Percentiles rank a stretch among this genome's conserved stretches.
phyloP scores from a whole-genome alignment of 805 yeast species.

The Myxozyma neotropica region DNA sequence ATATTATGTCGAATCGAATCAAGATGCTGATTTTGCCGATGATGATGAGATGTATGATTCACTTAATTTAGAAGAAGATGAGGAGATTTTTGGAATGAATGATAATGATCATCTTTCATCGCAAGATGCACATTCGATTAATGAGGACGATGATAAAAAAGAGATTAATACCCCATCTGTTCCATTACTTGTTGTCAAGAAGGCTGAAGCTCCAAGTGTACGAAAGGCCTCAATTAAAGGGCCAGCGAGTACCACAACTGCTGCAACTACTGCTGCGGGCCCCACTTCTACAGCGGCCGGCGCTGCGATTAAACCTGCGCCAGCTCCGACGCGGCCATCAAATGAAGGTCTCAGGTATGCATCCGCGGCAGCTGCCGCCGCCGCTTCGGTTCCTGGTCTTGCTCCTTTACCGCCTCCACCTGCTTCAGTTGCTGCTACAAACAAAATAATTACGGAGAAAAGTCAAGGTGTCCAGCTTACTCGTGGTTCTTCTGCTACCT shows the following conservation, averaged over 20 bases:
- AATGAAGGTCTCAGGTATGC: constrained; percentile 55
- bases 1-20: constrained; percentile 91
- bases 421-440: constrained; percentile 15
- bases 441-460: constrained; percentile 29
- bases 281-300: neutral
- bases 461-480: constrained; percentile 18
- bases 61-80: constrained; percentile 65
- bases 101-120: constrained; percentile 33
- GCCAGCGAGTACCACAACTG: constrained; percentile 33
- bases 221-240: constrained; percentile 27
- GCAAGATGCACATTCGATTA: constrained; percentile 26
- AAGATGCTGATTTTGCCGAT: constrained; percentile 89
- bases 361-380: constrained; percentile 41
- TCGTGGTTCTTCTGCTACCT: constrained; percentile 7
- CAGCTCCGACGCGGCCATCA: constrained; percentile 55
- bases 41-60: constrained; percentile 92
- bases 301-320: constrained; percentile 51
- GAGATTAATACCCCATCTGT: constrained; percentile 17
- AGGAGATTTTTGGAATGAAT: constrained; percentile 47
- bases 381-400: constrained; percentile 34
- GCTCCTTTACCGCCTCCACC: constrained; percentile 36
- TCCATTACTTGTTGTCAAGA: constrained; percentile 6
- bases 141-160: constrained; percentile 31
- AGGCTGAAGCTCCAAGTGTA: constrained; percentile 27
- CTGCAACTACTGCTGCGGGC: constrained; percentile 33